Percentiles rank a stretch among this genome's conserved stretches.
These are phyloP conservation scores for Hypoxylon trugodes DNA, from an alignment of 495 filamentous ascomycete species.

Conservation along the genomic window DNA sequence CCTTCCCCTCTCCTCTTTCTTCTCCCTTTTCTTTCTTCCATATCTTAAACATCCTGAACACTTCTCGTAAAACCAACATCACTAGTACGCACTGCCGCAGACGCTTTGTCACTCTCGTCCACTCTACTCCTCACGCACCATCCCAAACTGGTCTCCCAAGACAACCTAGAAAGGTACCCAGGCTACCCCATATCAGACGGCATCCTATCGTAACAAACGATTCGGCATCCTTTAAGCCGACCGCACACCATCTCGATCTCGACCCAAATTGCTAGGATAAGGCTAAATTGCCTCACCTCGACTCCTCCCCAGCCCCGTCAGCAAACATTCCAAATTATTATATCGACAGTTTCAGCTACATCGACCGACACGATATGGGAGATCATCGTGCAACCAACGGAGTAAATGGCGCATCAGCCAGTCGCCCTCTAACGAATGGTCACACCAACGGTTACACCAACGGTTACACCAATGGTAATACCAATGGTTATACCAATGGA, in stretches of 20 bases:
- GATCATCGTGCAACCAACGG: constrained; percentile 24
- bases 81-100: no score
- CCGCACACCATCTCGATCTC: constrained; percentile 18
- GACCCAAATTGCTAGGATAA: constrained; percentile 40
- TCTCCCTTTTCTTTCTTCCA: no score
- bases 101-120: constrained; percentile 20
- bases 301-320: constrained; percentile 21
- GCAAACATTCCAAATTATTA: not conserved
- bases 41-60: no score
- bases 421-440: constrained; percentile 7
- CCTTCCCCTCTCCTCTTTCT: constrained; percentile 16
- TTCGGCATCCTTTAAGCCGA: constrained; percentile 36
- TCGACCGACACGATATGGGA: constrained; percentile 24
- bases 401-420: constrained; percentile 7
- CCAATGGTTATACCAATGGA: constrained; percentile 29
- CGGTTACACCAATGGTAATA: constrained; percentile 4
- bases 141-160: no score
- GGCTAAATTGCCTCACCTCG: constrained; percentile 37
- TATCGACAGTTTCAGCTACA: constrained; percentile 14
- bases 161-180: no score
- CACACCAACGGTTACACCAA: constrained; percentile 24
- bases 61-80: no score
- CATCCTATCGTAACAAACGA: not conserved
- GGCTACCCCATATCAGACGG: constrained; percentile 20
- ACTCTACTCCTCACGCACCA: no score